Conservation (phyloP, 768 basidiomycete species). For the Tricholoma furcatifolium region DNA sequence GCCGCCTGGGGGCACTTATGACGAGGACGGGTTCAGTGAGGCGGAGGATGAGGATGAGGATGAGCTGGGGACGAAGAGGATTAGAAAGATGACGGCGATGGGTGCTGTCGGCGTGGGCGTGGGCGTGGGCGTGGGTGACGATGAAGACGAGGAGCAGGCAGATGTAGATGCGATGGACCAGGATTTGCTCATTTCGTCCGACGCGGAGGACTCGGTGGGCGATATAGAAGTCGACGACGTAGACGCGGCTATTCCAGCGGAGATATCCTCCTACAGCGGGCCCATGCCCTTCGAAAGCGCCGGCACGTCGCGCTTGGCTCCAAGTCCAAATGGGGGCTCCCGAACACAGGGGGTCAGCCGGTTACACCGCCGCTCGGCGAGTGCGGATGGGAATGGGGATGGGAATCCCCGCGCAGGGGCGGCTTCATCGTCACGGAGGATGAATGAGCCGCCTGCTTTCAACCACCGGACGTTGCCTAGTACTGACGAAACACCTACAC, state of each 20-base stretch:
- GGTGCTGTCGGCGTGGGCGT: neutral
- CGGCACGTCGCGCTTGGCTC: conserved; percentile 32
- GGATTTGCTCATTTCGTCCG: conserved; percentile 49
- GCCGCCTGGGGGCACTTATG: conserved; percentile 72
- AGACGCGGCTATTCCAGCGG: conserved; percentile 16
- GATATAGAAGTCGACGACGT: conserved; percentile 28
- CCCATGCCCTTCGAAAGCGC: conserved; percentile 21
- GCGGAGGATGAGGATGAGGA: conserved; percentile 49
- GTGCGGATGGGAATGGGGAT: neutral
- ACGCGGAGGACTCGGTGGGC: conserved; percentile 33
- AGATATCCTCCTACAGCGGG: neutral
- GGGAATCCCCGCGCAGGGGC: neutral
- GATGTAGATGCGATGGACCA: conserved; percentile 78
- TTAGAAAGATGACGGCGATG: conserved; percentile 21
- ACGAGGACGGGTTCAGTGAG: conserved; percentile 61
- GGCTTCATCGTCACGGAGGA: conserved; percentile 16
- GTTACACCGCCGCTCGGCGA: conserved; percentile 1
- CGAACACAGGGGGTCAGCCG: conserved; percentile 7
- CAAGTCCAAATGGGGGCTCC: conserved; percentile 16
- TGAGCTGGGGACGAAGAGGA: conserved; percentile 20
- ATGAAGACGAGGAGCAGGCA: conserved; percentile 45
- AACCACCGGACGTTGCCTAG: conserved; percentile 31
- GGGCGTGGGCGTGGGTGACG: conserved; percentile 9
- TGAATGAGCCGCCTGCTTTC: conserved; percentile 24
- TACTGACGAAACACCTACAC: conserved; percentile 56